Conservation (phyloP, 257 asterid genomes). For the Gynochthodes officinalis region DNA sequence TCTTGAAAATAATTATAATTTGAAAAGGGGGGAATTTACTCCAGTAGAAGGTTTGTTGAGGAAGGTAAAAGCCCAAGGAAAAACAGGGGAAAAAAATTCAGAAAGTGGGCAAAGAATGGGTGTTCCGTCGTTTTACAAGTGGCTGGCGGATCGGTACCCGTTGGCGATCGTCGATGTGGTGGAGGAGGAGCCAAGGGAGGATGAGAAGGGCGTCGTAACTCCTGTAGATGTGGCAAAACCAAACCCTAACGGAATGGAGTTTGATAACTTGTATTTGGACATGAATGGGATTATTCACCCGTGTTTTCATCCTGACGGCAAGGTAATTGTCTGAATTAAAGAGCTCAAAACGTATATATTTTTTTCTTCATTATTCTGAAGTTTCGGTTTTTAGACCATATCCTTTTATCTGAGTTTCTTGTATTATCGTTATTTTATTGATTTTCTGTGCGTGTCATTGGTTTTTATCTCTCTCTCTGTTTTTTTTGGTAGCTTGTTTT, state of each 20-base stretch:
- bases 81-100: neutral
- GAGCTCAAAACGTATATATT: too few relatives aligned
- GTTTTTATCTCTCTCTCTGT: too few relatives aligned
- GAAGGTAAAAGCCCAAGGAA: neutral
- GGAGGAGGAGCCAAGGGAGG: slow-evolving; percentile 65
- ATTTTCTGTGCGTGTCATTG: neutral
- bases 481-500: neutral
- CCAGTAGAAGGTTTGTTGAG: slow-evolving; percentile 3
- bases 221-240: slow-evolving; percentile 58
- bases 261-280: slow-evolving; percentile 84
- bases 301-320: slow-evolving; percentile 96
- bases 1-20: neutral
- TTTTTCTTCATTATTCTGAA: neutral
- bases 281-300: slow-evolving; percentile 98
- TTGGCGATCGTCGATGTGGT: slow-evolving; percentile 69
- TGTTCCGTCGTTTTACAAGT: slow-evolving; percentile 90
- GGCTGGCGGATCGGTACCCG: slow-evolving; percentile 97
- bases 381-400: neutral
- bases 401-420: neutral
- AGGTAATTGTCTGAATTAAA: slow-evolving; percentile 34
- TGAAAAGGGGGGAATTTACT: slow-evolving; percentile 4
- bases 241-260: slow-evolving; percentile 93
- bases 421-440: neutral
- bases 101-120: slow-evolving; percentile 52
- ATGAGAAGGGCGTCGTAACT: slow-evolving; percentile 27